A percentile compares a stretch with the other conserved stretches of the same genome.
These are phyloP conservation scores for Persicaria tinctoria DNA, from an alignment of 148 eudicot genomes.

Conservation along the genomic window DNA sequence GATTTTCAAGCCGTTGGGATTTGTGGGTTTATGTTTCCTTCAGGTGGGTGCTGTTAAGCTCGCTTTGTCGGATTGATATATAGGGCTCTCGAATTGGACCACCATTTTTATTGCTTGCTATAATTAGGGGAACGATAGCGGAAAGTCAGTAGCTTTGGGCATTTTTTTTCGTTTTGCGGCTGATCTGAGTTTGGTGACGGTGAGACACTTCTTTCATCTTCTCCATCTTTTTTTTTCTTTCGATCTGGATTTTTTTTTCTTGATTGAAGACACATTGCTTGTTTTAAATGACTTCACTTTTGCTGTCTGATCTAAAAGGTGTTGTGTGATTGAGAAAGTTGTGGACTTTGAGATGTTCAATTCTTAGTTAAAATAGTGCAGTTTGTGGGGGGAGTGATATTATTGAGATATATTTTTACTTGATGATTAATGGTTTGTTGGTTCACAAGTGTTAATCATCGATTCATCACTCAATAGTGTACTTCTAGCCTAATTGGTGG, in stretches of 20 bases:
- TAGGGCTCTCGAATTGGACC: neutral
- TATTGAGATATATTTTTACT: neutral
- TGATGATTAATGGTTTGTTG: neutral
- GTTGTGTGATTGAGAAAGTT: neutral
- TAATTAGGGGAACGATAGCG: neutral
- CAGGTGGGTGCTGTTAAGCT: constrained; percentile 3
- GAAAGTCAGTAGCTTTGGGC: neutral
- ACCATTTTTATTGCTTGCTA: neutral
- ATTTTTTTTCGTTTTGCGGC: neutral
- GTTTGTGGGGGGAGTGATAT: neutral
- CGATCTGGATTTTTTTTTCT: constrained; percentile 2
- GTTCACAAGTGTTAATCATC: neutral
- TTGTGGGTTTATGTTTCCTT: neutral
- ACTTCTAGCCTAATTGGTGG: neutral
- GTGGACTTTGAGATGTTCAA: neutral
- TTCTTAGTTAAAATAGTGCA: too few relatives aligned
- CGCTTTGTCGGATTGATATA: neutral
- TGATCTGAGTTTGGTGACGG: neutral
- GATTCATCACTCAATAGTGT: neutral
- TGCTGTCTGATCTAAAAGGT: neutral
- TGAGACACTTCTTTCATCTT: constrained; percentile 1
- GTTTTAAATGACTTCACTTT: neutral
- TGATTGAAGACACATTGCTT: constrained; percentile 1
- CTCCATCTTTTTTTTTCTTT: neutral
- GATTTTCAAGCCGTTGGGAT: neutral